phyloP scores from a whole-genome alignment of 352 stramenopile genomes.

The Pythium apleroticum region DNA sequence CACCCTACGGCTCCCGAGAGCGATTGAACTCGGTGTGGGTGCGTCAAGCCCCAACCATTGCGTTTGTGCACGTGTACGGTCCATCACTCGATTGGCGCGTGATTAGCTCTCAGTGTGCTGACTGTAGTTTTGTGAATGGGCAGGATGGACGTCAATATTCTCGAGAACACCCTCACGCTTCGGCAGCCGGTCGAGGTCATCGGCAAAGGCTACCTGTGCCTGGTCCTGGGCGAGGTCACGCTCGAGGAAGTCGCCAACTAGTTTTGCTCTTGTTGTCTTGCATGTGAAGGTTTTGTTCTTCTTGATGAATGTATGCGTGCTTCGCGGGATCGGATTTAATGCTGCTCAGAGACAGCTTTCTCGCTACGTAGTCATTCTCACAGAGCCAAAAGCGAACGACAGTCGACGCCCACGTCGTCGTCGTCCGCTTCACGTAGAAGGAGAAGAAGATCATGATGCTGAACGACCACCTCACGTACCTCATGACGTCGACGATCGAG shows the following conservation, averaged over 20 bases:
- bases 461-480: slow-evolving; percentile 84
- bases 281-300: too few species aligned
- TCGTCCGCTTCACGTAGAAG: slow-evolving; percentile 42
- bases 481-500: slow-evolving; percentile 75
- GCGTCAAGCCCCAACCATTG: not conserved
- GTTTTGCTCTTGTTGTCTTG: too few species aligned
- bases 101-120: too few species aligned
- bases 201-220: too few species aligned
- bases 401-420: slow-evolving; percentile 18
- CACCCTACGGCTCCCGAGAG: not conserved
- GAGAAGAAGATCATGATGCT: slow-evolving; percentile 81
- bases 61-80: not conserved
- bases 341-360: slow-evolving; percentile 23
- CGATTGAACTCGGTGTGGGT: not conserved
- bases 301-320: not conserved
- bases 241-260: too few species aligned
- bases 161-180: too few species aligned
- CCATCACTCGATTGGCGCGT: too few species aligned
- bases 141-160: too few species aligned
- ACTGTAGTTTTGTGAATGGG: too few species aligned
- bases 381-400: slow-evolving; percentile 10
- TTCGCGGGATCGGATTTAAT: not conserved
- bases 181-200: too few species aligned
- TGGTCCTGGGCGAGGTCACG: too few species aligned
- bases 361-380: slow-evolving; percentile 44